Conservation (phyloP, 495 filamentous ascomycete species). For the Xylaria grammica region DNA sequence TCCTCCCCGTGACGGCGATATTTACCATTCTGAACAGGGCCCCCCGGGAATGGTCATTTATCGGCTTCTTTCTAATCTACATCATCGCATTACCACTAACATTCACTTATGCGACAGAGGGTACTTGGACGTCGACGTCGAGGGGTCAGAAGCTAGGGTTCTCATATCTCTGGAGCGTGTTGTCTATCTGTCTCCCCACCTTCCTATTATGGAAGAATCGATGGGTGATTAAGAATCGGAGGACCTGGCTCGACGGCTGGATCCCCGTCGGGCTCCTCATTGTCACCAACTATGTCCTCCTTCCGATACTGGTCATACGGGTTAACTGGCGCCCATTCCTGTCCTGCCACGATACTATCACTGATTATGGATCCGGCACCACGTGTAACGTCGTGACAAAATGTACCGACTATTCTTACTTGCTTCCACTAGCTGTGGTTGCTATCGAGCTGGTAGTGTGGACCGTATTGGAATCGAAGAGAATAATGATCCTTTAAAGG, state of each 20-base stretch:
- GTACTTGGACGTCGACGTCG: background rate
- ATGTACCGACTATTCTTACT: background rate
- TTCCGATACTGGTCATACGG: background rate
- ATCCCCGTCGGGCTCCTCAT: background rate
- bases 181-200: background rate
- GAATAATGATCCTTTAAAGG: too few species aligned
- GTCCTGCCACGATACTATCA: background rate
- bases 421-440: background rate
- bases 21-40: background rate
- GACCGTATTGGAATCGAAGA: too few species aligned
- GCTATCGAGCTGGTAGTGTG: too few species aligned
- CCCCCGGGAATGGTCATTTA: background rate
- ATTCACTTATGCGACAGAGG: background rate
- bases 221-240: too few species aligned
- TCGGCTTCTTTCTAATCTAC: background rate
- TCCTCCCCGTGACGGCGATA: background rate
- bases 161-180: background rate
- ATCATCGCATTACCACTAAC: background rate
- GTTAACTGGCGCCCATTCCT: background rate
- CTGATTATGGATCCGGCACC: background rate
- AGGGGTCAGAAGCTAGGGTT: constrained; percentile 1
- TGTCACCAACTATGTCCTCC: background rate
- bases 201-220: background rate
- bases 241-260: background rate
- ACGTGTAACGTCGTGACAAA: background rate